A percentile compares a stretch with the other conserved stretches of the same genome.
Conservation (phyloP, 768 basidiomycete species). For the Suillus sp. region DNA sequence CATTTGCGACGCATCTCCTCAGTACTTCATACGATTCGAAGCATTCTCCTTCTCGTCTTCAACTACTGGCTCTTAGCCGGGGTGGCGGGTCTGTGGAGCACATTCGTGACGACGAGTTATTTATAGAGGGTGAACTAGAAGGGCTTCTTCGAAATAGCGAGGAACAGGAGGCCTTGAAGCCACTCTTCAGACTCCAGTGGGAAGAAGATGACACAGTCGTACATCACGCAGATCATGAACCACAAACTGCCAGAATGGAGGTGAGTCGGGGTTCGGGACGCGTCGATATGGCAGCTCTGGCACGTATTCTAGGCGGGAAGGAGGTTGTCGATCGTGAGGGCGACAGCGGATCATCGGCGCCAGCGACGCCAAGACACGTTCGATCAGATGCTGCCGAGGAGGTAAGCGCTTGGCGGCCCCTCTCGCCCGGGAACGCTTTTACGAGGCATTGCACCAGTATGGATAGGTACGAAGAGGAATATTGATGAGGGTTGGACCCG, state of each 20-base stretch:
- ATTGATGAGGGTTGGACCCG: conserved; percentile 16
- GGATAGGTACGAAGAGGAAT: conserved; percentile 36
- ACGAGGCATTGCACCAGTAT: conserved; percentile 18
- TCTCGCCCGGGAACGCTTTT: conserved; percentile 35
- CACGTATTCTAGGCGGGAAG: conserved; percentile 45
- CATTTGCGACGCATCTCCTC: conserved; percentile 48
- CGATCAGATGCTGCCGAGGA: conserved; percentile 35
- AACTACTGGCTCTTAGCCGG: conserved; percentile 57
- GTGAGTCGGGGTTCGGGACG: conserved; percentile 39
- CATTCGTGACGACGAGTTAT: conserved; percentile 72
- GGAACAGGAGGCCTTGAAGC: conserved; percentile 49
- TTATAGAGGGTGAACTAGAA: conserved; percentile 69
- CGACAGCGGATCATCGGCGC: conserved; percentile 19
- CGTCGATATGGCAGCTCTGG: conserved; percentile 60
- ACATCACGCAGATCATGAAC: conserved; percentile 25
- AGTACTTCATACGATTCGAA: conserved; percentile 27
- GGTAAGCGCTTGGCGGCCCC: conserved; percentile 49
- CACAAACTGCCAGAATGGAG: conserved; percentile 15
- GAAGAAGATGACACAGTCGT: conserved; percentile 21
- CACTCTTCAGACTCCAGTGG: conserved; percentile 41
- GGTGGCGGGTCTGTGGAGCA: conserved; percentile 53
- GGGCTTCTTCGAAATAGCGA: conserved; percentile 53
- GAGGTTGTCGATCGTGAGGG: conserved; percentile 29
- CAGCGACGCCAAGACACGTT: conserved; percentile 16
- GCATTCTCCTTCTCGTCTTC: conserved; percentile 60